Conservation (phyloP, 768 basidiomycete species). For the Pseudohyphozyma bogoriensis region DNA sequence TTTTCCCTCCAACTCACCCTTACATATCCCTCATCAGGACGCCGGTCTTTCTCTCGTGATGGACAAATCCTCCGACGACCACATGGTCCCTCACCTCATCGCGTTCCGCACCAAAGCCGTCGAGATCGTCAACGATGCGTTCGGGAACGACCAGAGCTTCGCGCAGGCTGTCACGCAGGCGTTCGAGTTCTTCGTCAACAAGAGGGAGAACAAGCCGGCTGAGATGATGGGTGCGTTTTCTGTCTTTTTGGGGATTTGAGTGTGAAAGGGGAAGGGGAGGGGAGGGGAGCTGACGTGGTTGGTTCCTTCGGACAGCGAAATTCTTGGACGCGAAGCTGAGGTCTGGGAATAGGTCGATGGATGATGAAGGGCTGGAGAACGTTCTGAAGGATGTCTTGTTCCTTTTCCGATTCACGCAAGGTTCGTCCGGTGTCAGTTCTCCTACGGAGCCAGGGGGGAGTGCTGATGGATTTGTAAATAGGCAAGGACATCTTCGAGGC, state of each 20-base stretch:
- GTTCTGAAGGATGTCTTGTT: slow-evolving; percentile 57
- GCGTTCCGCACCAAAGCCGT: slow-evolving; percentile 56
- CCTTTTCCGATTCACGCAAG: slow-evolving; percentile 72
- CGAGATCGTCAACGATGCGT: slow-evolving; percentile 46
- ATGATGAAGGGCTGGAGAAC: slow-evolving; percentile 54
- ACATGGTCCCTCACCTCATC: slow-evolving; percentile 66
- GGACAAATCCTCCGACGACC: slow-evolving; percentile 54
- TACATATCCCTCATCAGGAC: slow-evolving; percentile 42
- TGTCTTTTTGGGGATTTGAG: too few species aligned
- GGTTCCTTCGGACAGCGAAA: slow-evolving; percentile 50
- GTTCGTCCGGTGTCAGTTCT: slow-evolving; percentile 23
- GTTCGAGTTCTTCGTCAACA: slow-evolving; percentile 63
- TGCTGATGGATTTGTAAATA: neutral
- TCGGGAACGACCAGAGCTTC: slow-evolving; percentile 43
- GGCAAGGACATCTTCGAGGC: slow-evolving; percentile 90
- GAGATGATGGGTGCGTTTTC: slow-evolving; percentile 55
- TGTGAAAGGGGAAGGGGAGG: slow-evolving; percentile 56
- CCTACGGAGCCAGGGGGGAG: neutral
- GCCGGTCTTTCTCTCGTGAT: slow-evolving; percentile 57
- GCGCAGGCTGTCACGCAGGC: slow-evolving; percentile 44
- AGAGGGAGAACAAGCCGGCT: slow-evolving; percentile 65
- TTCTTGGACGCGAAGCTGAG: slow-evolving; percentile 80
- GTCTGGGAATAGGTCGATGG: slow-evolving; percentile 62
- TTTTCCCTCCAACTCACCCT: neutral
- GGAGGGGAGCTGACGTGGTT: slow-evolving; percentile 52